Evolutionary conservation across 2,329 filamentous ascomycete genomes (phyloP).

Genomic region (Xylariales sp.): DNA sequence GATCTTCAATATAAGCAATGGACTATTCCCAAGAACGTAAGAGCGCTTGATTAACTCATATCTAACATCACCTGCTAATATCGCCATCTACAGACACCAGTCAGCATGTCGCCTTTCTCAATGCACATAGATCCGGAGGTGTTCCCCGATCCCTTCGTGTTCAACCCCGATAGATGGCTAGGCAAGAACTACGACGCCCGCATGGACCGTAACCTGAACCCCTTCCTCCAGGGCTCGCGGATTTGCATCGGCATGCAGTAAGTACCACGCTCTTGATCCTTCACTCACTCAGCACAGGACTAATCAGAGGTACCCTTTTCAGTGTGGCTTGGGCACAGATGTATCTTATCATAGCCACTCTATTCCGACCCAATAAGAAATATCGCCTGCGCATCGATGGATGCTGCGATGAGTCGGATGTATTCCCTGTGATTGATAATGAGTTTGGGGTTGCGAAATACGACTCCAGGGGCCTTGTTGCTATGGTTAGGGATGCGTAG

Average conservation of each 20-base stretch:
- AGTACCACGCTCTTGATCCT: neutral
- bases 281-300: neutral
- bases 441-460: slow-evolving; percentile 32
- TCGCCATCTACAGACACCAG: slow-evolving; percentile 23
- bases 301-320: neutral
- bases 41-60: neutral
- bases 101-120: slow-evolving; percentile 29
- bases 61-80: neutral
- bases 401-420: slow-evolving; percentile 29
- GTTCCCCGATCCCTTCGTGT: slow-evolving; percentile 32
- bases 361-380: slow-evolving; percentile 21
- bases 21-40: slow-evolving; percentile 30
- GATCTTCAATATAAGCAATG: slow-evolving; percentile 31
- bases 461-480: slow-evolving; percentile 23
- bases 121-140: slow-evolving; percentile 36
- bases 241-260: slow-evolving; percentile 28
- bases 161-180: slow-evolving; percentile 25
- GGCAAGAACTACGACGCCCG: slow-evolving; percentile 22
- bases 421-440: slow-evolving; percentile 29
- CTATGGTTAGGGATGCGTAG: slow-evolving; percentile 1
- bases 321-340: slow-evolving; percentile 27
- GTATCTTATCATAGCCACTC: slow-evolving; percentile 20
- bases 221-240: slow-evolving; percentile 20
- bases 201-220: slow-evolving; percentile 24
- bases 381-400: slow-evolving; percentile 12